Conservation (phyloP, 108 stramenopile species). For the Aureococcus anophagefferens region DNA sequence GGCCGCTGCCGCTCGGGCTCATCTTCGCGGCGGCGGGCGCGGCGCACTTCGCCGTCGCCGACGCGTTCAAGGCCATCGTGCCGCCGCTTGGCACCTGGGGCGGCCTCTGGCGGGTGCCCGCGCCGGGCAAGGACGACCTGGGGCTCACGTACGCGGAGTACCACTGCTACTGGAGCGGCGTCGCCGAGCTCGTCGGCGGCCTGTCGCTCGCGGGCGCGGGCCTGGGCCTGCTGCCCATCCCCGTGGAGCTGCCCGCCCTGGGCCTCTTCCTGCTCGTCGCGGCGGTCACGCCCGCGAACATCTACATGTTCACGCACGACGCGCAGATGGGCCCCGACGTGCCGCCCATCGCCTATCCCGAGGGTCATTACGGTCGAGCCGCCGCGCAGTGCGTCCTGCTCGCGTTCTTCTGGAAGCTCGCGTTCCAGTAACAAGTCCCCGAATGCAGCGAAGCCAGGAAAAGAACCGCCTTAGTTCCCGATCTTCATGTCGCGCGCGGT, state of each 20-base stretch:
- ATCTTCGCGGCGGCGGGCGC: slow-evolving; percentile 20
- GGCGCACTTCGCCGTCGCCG: slow-evolving; percentile 23
- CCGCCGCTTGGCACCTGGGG: slow-evolving; percentile 27
- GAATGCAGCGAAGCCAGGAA: too few relatives aligned
- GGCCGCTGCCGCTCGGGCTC: slow-evolving; percentile 21
- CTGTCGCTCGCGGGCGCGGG: slow-evolving; percentile 15
- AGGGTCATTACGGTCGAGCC: slow-evolving; percentile 55
- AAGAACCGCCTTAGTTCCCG: too few relatives aligned
- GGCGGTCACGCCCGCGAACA: slow-evolving; percentile 6
- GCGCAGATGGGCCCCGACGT: background rate
- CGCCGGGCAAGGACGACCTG: slow-evolving; percentile 47
- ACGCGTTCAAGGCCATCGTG: slow-evolving; percentile 24
- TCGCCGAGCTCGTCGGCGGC: slow-evolving; percentile 27
- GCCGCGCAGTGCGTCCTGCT: slow-evolving; percentile 58
- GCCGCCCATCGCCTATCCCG: slow-evolving; percentile 37
- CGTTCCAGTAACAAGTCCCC: slow-evolving; percentile 37
- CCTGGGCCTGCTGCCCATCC: background rate
- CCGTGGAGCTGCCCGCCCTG: slow-evolving; percentile 4
- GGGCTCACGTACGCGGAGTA: slow-evolving; percentile 49
- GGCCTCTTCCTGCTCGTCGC: background rate
- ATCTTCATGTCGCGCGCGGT: too few relatives aligned
- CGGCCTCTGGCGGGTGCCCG: slow-evolving; percentile 25
- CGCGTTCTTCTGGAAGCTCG: slow-evolving; percentile 60
- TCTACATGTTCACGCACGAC: slow-evolving; percentile 7
- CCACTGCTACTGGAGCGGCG: slow-evolving; percentile 35